Base-by-base conservation (phyloP, 73 alveolate genomes). In the Paramecium tetraurelia region DNA sequence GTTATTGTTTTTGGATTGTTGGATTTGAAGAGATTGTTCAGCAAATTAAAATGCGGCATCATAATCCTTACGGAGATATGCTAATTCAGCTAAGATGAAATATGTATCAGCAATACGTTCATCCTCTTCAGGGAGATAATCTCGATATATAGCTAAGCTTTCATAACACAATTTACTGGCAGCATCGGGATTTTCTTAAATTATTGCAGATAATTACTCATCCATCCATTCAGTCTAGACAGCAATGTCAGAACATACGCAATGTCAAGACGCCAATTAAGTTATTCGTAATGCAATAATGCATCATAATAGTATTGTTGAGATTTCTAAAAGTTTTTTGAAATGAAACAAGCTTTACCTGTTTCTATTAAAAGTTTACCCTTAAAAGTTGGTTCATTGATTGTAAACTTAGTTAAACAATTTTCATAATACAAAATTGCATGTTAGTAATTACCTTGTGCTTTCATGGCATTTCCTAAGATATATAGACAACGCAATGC, bases 31-130 rank as follows among this genome's bases (percentile, higher is more conserved):
- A 35, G 86, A 72, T 38, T 72, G 16, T 38, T 72, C 86, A 72
- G 59, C 86, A 72, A 72, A 72, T 72, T 72, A 22, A 72, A 72
- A 72, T 72, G 86, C 86, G 1, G 59, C 59, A 72, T 72, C 86
- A 20, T 1, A 29, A 18, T 72, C 86, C 16, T 72, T 72, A 14
- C 59, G 33, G 3, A 72, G 57, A 38, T 72, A 72, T 16, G 57
- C 57, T 22, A 40, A 33, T 38, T 72, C 86, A 12, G 86, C 86
- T 72, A 72, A 72, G 20, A 72, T 40, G 57, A 35, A 72, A 72
- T 35, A 72, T 33, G 86, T 36, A 38, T 72, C 86, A 35, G 86
- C 86, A 29, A 72, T 72, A 36, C 59, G 29, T 35, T 72, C 86
- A 72, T 72, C 86, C 33, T 36, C 57, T 8, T 33, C 59, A 12